A percentile compares a stretch with the other conserved stretches of the same genome.
These are phyloP conservation scores for Phytophthora syringae DNA, from an alignment of 352 stramenopile genomes.

Conservation along the genomic window DNA sequence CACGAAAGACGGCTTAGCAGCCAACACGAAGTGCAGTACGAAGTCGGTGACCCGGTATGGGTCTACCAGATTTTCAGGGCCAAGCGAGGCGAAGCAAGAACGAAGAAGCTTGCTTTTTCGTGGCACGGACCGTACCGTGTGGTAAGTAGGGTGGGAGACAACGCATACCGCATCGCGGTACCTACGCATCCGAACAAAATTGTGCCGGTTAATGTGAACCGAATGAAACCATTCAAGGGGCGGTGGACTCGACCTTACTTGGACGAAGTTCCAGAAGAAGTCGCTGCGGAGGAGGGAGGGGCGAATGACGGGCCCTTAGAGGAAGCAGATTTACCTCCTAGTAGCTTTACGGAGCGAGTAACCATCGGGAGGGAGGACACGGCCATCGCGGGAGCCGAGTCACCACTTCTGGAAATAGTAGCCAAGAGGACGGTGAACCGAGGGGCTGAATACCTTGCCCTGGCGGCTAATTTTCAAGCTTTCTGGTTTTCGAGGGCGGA, in stretches of 20 bases:
- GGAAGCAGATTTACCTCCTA: no score
- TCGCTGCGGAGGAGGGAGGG: not conserved
- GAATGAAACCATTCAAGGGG: not conserved
- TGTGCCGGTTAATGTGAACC: conserved; percentile 2
- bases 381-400: no score
- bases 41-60: not conserved
- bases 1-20: not conserved
- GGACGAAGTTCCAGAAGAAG: not conserved
- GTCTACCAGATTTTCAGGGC: not conserved
- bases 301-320: no score
- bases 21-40: not conserved
- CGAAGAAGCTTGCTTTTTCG: not conserved
- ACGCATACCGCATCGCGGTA: no score
- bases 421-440: no score
- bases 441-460: no score
- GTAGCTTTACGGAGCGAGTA: no score
- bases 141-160: not conserved
- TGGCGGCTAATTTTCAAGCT: no score
- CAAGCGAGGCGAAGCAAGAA: not conserved
- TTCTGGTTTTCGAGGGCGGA: no score
- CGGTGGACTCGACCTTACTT: not conserved
- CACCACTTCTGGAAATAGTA: no score
- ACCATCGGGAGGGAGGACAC: no score
- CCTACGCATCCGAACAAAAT: not conserved
- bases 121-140: conserved; percentile 7